Base-by-base conservation (phyloP, 371 early-diverging fungal species). In the Mucor indicus region DNA sequence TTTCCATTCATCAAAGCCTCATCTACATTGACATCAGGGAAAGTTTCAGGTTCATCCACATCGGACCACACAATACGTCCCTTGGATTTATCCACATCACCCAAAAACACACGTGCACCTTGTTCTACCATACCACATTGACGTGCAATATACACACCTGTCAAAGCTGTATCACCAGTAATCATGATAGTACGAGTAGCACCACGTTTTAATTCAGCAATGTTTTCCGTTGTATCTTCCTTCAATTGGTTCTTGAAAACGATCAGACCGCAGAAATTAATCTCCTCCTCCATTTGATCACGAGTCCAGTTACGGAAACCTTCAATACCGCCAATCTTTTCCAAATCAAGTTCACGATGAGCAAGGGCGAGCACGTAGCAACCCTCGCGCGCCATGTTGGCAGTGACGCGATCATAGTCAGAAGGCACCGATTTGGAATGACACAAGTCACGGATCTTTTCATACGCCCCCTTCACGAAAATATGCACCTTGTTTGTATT, bases 131-230 rank as follows among this genome's bases (percentile, higher is more conserved):
- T 83, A 33, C 86, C 87, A 64, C 86, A 86, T 49, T 87, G 78
- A 35, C 80, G 85, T 10, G 89, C 92, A 56, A 95, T 87, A 53
- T 85, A 89, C 9, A 92, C 75, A 39, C 92, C 95, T 10, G 98
- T 97, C 37, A 89, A 64, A 4, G 91, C 85, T 31, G 90, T 87
- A 60, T 97, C 98, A 39, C 98, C 98, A 12, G 98, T 95, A 56
- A 92, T 90, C 92, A 97, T 97, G 22, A 92, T 79, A 9, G 79
- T 83, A 25, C 91, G 80, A 24, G 87, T 83, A 20, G 77, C 81
- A 29, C 92, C 94, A n/a, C 64, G 68, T 36, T 85, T 84, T 30
- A 97, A 80, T 62, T 83, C 84, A 2, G 67, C 63, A 48, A 97
- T 81, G 6, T 85, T 87, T 27, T 72, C 74, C 4, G 67, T 66